Percentiles rank a stretch among this genome's conserved stretches.
These are phyloP conservation scores for Neofusicoccum ribis DNA, from an alignment of 2,329 filamentous ascomycete species.

Conservation along the genomic window DNA sequence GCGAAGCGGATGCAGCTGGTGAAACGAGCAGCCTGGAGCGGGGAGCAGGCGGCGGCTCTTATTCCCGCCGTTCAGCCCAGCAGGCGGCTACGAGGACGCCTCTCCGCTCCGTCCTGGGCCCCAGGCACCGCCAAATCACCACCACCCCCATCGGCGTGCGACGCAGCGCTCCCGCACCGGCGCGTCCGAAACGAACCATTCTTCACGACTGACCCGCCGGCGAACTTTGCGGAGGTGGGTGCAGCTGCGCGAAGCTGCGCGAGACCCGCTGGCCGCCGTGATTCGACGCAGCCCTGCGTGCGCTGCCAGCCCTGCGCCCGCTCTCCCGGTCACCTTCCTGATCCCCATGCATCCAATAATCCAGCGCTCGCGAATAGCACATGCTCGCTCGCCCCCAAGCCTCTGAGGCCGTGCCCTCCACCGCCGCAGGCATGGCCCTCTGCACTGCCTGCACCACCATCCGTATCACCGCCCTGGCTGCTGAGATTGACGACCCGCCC, in stretches of 20 bases:
- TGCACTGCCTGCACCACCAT: constrained; percentile 24
- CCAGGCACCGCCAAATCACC: neutral
- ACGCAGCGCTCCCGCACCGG: neutral
- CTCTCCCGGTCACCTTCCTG: neutral
- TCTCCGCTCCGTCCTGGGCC: too few relatives aligned
- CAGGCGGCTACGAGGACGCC: neutral
- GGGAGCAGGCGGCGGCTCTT: constrained; percentile 11
- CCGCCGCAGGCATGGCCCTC: constrained; percentile 23
- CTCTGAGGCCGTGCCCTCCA: constrained; percentile 15
- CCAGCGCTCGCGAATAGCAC: constrained; percentile 8
- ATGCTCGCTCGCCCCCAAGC: neutral
- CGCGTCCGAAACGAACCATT: constrained; percentile 5
- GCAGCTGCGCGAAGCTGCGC: neutral
- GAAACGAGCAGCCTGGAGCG: neutral
- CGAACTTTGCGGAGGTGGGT: neutral
- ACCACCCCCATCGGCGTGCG: too few relatives aligned
- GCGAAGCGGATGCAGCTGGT: constrained; percentile 1
- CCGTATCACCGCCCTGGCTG: constrained; percentile 17
- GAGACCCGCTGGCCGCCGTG: neutral
- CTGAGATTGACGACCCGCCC: constrained; percentile 24
- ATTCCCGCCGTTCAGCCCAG: neutral
- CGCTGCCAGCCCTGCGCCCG: neutral
- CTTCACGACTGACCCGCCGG: neutral
- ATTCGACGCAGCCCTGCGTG: constrained; percentile 3
- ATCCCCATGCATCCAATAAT: constrained; percentile 15